phyloP scores from a whole-genome alignment of 805 yeast genomes.

The Saturnispora dispora region DNA sequence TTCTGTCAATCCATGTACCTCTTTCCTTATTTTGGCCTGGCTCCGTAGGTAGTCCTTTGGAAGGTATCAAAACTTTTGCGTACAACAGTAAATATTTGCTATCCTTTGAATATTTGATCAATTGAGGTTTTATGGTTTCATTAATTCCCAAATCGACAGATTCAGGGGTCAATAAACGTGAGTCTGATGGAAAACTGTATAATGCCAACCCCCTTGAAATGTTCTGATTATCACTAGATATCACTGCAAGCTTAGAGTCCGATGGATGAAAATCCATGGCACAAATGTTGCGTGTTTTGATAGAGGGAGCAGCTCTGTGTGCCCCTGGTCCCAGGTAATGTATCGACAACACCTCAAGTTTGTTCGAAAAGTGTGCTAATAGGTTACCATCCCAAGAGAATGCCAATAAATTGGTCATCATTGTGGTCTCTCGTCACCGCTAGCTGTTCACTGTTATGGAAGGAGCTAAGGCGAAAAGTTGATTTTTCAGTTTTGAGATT shows the following conservation, averaged over 20 bases:
- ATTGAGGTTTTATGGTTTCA: slow-evolving; percentile 5
- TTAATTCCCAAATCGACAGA: neutral
- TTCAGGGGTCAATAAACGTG: neutral
- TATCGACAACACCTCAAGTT: neutral
- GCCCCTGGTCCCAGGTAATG: slow-evolving; percentile 1
- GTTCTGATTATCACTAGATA: neutral
- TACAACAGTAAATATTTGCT: slow-evolving; percentile 8
- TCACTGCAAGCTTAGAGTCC: neutral
- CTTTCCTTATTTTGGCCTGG: slow-evolving; percentile 2
- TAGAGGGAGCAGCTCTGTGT: neutral
- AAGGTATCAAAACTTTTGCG: neutral
- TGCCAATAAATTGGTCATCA: slow-evolving; percentile 3
- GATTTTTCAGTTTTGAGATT: neutral
- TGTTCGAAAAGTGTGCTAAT: slow-evolving; percentile 8
- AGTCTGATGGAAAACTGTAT: neutral
- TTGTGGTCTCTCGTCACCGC: neutral
- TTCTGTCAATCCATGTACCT: neutral
- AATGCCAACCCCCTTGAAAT: neutral
- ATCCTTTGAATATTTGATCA: slow-evolving; percentile 10
- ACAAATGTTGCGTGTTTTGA: neutral
- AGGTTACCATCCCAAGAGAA: neutral
- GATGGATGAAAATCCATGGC: slow-evolving; percentile 5
- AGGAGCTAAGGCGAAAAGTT: neutral
- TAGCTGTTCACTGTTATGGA: neutral
- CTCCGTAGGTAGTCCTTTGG: neutral